phyloP scores from a whole-genome alignment of 1,284 basidiomycete species.

The Cerrena zonata region DNA sequence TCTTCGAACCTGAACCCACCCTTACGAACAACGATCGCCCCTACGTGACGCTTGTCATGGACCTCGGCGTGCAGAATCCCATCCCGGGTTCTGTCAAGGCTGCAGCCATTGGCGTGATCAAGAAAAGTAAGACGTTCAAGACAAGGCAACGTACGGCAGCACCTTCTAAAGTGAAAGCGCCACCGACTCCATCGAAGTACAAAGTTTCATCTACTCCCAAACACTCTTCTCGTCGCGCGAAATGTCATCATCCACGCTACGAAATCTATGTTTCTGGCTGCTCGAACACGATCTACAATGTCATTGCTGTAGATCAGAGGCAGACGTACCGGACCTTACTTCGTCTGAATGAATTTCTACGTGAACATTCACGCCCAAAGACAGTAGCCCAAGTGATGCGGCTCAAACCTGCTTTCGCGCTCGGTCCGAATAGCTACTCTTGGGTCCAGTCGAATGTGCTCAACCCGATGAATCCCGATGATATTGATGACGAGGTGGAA shows the following conservation, averaged over 20 bases:
- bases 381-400: no score
- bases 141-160: neutral
- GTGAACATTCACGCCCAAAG: no score
- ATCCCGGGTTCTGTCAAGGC: neutral
- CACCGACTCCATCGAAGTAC: neutral
- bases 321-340: no score
- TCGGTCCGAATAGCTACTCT: no score
- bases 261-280: neutral
- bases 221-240: neutral
- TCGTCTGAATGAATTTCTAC: no score
- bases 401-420: no score
- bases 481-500: no score
- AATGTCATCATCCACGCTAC: neutral
- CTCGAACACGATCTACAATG: conserved; percentile 1
- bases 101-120: neutral
- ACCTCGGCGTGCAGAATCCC: conserved; percentile 3
- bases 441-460: no score
- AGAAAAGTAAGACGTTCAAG: neutral
- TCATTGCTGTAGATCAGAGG: neutral
- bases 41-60: conserved; percentile 11
- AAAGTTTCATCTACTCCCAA: neutral
- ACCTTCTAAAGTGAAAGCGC: neutral
- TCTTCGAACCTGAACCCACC: neutral
- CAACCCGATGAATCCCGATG: no score
- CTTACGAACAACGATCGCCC: neutral